phyloP scores from a whole-genome alignment of 2,329 filamentous ascomycete genomes.

The Zymoseptoria ardabiliae region DNA sequence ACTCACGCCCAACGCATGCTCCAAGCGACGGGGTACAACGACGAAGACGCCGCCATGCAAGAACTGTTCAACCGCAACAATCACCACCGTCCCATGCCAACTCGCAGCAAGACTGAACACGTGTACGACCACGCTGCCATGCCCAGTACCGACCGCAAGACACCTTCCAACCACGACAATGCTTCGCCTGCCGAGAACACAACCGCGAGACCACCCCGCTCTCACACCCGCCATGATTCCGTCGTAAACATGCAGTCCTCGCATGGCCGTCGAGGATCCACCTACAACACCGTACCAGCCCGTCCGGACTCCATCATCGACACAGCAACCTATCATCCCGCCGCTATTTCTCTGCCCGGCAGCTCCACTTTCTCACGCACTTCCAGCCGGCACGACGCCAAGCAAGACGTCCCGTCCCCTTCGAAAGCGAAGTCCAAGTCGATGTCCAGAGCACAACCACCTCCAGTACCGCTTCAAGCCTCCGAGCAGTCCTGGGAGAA shows the following conservation, averaged over 20 bases:
- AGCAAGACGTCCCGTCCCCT: neutral
- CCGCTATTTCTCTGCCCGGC: slow-evolving; percentile 16
- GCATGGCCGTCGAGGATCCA: slow-evolving; percentile 7
- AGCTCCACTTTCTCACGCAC: slow-evolving; percentile 11
- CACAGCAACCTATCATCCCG: slow-evolving; percentile 18
- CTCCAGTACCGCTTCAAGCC: neutral
- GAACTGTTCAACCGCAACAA: slow-evolving; percentile 20
- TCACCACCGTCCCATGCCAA: slow-evolving; percentile 15
- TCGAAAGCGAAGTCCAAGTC: neutral
- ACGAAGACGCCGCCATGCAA: slow-evolving; percentile 20
- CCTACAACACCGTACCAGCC: slow-evolving; percentile 6
- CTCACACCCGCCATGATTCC: slow-evolving; percentile 21
- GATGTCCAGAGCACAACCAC: neutral
- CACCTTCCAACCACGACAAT: too few relatives aligned
- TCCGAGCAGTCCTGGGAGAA: slow-evolving; percentile 16
- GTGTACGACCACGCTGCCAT: slow-evolving; percentile 18
- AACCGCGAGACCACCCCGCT: neutral
- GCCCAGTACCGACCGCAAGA: slow-evolving; percentile 1
- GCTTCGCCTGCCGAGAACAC: neutral
- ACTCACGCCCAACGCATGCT: slow-evolving; percentile 30
- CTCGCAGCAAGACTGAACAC: slow-evolving; percentile 22
- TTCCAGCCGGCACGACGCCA: slow-evolving; percentile 3
- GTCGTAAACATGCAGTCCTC: slow-evolving; percentile 19
- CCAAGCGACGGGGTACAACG: slow-evolving; percentile 28
- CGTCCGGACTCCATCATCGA: slow-evolving; percentile 7